A percentile compares a stretch with the other conserved stretches of the same genome.
phyloP scores from a whole-genome alignment of 2,329 filamentous ascomycete genomes.

The Colletotrichum tabaci region DNA sequence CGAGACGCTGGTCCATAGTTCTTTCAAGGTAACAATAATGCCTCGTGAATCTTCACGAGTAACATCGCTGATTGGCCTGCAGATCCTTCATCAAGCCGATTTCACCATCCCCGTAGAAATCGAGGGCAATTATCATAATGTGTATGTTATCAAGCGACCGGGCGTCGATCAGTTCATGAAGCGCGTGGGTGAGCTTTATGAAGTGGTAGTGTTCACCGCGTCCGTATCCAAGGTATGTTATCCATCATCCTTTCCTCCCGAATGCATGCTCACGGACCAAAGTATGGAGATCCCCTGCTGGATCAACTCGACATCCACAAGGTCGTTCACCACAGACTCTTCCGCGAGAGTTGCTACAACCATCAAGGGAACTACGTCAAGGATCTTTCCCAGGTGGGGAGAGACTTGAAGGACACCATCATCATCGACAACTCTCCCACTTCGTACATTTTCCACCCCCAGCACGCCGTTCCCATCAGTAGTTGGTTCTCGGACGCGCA shows the following conservation, averaged over 20 bases:
- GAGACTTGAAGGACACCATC: conserved; percentile 96
- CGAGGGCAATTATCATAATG: conserved; percentile 98
- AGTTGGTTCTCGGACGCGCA: conserved; percentile 99
- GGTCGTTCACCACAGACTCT: conserved; percentile 94
- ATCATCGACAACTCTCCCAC: conserved; percentile 99
- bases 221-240: conserved; percentile 90
- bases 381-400: conserved; percentile 96
- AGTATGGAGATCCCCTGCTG: conserved; percentile 96
- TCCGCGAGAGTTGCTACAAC: conserved; percentile 99
- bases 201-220: conserved; percentile 98
- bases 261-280: conserved; percentile 43
- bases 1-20: conserved; percentile 97
- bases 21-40: conserved; percentile 84
- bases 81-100: conserved; percentile 98
- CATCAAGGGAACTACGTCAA: conserved; percentile 99
- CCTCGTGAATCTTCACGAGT: conserved; percentile 15
- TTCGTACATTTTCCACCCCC: conserved; percentile 99
- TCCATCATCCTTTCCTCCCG: conserved; percentile 37
- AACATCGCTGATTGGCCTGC: conserved; percentile 40
- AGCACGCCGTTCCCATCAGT: conserved; percentile 98
- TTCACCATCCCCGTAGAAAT: conserved; percentile 99
- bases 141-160: conserved; percentile 99
- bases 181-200: conserved; percentile 95
- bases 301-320: conserved; percentile 98
- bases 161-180: conserved; percentile 99